Evolutionary conservation across 1,139 yeast species (phyloP), one percentile per base, ranked within the genome.

Genomic region (Hansenula lynferdii): DNA sequence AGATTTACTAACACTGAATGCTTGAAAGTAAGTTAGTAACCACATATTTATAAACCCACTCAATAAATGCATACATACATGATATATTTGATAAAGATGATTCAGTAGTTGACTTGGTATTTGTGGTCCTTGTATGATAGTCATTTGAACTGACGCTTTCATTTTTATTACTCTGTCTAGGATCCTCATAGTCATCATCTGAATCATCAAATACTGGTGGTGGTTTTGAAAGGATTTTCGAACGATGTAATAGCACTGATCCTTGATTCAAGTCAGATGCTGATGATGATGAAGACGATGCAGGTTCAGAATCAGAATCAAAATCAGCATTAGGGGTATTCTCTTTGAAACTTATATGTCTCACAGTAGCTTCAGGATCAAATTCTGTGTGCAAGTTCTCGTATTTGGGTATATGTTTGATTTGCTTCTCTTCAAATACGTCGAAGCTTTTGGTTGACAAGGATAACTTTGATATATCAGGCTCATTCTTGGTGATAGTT

Each of bases 1-100:
- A 1, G 73, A 68, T 41, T 65, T 65, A 37, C 69, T 62, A 7
- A 69, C 57, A 40, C 73, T 67, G 24, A 60, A 51, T 18, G 60
- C 63, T 42, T n/a, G n/a, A 43, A 41, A 31, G 43, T 31, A 9
- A 9, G 26, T 24, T 24, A 24, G 26, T n/a, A 24, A 12, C 6
- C n/a, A n/a, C n/a, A n/a, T n/a, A n/a, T n/a, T 6, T 6, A 6
- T 9, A 22, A 22, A 6, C 11, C 24, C 24, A 22, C 11, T 9
- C 5, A 22, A 22, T 9, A 22, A 6, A 6, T 34, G 21, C 19
- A 31, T 40, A 31, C 54, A 40, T 47, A 45, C 56, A 43, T 34
- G 56, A 51, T 26, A 49, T 34, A 37, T 52, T 51, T 2, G 53
- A 50, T 4, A 40, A 28, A 8, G 54, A 49, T 4, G 49, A 44